Conservation (phyloP, 306 rosid species). For the Abrus pulchellus region DNA sequence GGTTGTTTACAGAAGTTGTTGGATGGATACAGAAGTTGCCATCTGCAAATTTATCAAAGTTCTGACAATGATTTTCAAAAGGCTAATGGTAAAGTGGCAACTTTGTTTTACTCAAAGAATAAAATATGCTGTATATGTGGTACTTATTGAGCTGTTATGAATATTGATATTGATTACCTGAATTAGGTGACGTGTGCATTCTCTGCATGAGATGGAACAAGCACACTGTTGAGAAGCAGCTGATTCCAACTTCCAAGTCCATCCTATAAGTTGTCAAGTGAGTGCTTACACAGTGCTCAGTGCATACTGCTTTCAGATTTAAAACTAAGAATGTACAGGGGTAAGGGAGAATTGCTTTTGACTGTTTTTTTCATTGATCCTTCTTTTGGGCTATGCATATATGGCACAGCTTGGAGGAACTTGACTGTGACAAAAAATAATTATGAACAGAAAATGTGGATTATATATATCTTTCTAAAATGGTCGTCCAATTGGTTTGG, state of each 20-base stretch:
- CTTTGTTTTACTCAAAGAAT: conserved; percentile 16
- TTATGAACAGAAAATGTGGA: not conserved
- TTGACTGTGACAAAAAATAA: not conserved
- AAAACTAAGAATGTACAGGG: conserved; percentile 10
- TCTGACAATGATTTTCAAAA: conserved; percentile 27
- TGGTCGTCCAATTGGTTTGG: conserved; percentile 7
- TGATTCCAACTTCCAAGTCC: not conserved
- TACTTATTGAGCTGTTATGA: conserved; percentile 3
- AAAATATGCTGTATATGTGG: conserved; percentile 1
- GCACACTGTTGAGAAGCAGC: conserved; percentile 17
- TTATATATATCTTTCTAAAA: too few relatives aligned
- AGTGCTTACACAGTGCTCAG: conserved; percentile 2
- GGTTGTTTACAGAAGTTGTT: not conserved
- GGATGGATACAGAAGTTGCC: conserved; percentile 17
- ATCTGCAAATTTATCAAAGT: conserved; percentile 24
- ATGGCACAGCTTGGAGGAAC: not conserved
- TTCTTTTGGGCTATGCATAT: not conserved
- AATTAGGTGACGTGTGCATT: not conserved
- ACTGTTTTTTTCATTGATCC: not conserved
- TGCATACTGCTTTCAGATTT: conserved; percentile 2
- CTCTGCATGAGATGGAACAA: conserved; percentile 12
- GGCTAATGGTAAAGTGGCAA: conserved; percentile 36
- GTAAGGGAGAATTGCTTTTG: not conserved
- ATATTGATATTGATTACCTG: conserved; percentile 15
- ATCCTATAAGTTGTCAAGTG: conserved; percentile 8